These are phyloP conservation scores for Fraxinus paxiana DNA, from an alignment of 305 asterid species.

Conservation along the genomic window DNA sequence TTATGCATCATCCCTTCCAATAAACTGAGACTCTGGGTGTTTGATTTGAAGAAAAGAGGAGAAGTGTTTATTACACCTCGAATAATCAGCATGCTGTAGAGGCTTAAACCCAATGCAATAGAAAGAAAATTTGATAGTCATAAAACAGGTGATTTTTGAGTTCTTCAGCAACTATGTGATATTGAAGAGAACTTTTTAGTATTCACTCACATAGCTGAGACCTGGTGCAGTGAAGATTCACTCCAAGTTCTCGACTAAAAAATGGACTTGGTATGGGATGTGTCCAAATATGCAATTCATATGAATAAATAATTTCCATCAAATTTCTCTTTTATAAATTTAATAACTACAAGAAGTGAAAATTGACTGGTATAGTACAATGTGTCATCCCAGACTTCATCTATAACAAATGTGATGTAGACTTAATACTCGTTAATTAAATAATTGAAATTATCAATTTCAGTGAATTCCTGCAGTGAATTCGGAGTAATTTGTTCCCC, in stretches of 20 bases:
- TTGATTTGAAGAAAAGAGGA: background rate
- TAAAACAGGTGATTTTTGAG: background rate
- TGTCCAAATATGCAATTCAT: background rate
- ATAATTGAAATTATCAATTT: background rate
- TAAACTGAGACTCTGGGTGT: background rate
- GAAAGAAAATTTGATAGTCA: background rate
- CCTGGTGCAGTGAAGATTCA: background rate
- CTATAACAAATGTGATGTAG: background rate
- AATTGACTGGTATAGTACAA: background rate
- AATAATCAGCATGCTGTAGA: background rate
- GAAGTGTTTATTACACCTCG: background rate
- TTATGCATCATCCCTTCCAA: background rate
- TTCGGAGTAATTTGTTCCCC: background rate
- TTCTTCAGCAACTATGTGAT: background rate
- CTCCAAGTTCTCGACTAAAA: background rate
- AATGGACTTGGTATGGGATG: background rate
- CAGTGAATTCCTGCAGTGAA: background rate
- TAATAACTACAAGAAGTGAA: background rate
- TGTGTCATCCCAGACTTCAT: background rate
- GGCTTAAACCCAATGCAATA: conserved; percentile 1
- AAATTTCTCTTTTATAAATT: background rate
- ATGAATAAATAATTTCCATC: background rate
- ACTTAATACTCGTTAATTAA: background rate
- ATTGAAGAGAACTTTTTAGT: background rate
- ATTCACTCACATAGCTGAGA: background rate